These are phyloP conservation scores for Leishmania gerbilli DNA, from an alignment of 208 protist genomes.

Conservation along the genomic window DNA sequence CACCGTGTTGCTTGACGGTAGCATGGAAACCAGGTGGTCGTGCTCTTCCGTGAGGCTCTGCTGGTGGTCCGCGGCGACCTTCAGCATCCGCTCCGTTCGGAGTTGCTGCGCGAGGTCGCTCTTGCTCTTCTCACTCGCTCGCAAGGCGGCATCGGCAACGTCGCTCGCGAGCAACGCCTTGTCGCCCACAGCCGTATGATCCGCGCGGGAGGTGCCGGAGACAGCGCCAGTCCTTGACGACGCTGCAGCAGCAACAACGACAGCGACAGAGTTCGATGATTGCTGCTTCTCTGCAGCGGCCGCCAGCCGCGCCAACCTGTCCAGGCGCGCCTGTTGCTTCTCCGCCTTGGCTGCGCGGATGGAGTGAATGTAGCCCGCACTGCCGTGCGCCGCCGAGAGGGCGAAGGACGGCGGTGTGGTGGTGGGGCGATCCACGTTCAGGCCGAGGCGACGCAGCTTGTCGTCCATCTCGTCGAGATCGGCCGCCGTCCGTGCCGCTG, in stretches of 20 bases:
- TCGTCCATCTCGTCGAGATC: slow-evolving; percentile 78
- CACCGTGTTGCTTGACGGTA: neutral
- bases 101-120: slow-evolving; percentile 11
- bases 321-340: slow-evolving; percentile 45
- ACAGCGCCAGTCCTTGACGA: neutral
- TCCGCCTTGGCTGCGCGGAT: slow-evolving; percentile 65
- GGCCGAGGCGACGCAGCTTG: slow-evolving; percentile 68
- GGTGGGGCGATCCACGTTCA: slow-evolving; percentile 32
- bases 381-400: slow-evolving; percentile 3
- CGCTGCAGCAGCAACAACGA: neutral
- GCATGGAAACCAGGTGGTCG: neutral
- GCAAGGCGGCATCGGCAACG: slow-evolving; percentile 15
- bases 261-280: neutral
- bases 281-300: slow-evolving; percentile 46
- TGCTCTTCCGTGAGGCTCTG: slow-evolving; percentile 11
- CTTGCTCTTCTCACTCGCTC: slow-evolving; percentile 5
- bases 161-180: slow-evolving; percentile 24
- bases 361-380: slow-evolving; percentile 45
- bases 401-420: slow-evolving; percentile 3
- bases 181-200: slow-evolving; percentile 34
- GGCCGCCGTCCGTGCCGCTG: slow-evolving; percentile 41
- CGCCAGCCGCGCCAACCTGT: slow-evolving; percentile 65
- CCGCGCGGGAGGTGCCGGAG: neutral
- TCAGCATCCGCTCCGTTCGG: slow-evolving; percentile 37
- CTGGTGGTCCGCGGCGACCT: slow-evolving; percentile 24